Evolutionary conservation across 2,329 filamentous ascomycete genomes (phyloP).

Genomic region (Aspergillus ochraceus): DNA sequence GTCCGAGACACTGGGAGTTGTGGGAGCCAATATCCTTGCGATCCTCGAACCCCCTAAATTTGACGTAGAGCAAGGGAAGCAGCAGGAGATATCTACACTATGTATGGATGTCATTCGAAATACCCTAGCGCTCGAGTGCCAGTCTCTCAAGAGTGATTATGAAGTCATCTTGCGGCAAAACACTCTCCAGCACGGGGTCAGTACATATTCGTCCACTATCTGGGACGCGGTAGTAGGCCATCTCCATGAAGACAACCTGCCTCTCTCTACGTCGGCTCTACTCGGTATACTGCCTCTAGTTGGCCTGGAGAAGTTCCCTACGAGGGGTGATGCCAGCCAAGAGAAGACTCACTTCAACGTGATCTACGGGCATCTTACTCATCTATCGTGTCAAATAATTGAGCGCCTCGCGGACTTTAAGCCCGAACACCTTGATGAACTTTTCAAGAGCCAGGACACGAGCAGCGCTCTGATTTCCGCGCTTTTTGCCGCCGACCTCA

Average conservation of each 20-base stretch:
- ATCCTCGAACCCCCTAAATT: constrained; percentile 60
- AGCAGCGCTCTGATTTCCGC: constrained; percentile 75
- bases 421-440: constrained; percentile 63
- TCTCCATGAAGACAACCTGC: constrained; percentile 65
- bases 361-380: constrained; percentile 63
- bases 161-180: constrained; percentile 62
- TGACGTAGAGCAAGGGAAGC: constrained; percentile 46
- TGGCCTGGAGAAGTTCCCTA: constrained; percentile 71
- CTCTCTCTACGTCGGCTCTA: constrained; percentile 73
- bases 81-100: constrained; percentile 55
- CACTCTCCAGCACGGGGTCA: constrained; percentile 65
- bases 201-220: constrained; percentile 70
- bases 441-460: constrained; percentile 68
- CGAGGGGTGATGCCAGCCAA: constrained; percentile 44
- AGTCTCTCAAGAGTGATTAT: constrained; percentile 68
- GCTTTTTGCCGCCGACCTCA: constrained; percentile 76
- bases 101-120: constrained; percentile 66
- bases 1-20: constrained; percentile 49
- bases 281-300: constrained; percentile 69
- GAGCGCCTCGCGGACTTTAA: constrained; percentile 77
- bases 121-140: constrained; percentile 69
- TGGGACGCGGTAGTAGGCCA: constrained; percentile 75
- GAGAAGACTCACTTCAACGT: constrained; percentile 75
- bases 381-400: constrained; percentile 70
- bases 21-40: constrained; percentile 51